These are phyloP conservation scores for Gonapodya sp. DNA, from an alignment of 192 early-diverging fungal genomes.

Conservation along the genomic window DNA sequence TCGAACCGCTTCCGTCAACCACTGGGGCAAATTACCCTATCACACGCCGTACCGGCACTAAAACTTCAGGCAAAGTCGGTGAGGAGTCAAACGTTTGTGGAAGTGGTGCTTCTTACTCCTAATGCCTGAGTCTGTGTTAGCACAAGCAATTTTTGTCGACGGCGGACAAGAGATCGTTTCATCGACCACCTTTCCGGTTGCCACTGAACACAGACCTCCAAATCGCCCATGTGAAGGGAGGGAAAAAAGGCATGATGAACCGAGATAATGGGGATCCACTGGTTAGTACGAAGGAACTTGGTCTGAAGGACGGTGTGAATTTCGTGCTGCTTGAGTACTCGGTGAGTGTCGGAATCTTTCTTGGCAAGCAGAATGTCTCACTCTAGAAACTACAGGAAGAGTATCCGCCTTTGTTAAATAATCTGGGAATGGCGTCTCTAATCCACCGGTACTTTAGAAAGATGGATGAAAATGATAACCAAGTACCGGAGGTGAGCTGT, in stretches of 20 bases:
- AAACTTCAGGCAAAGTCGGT: constrained; percentile 66
- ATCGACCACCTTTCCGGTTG: constrained; percentile 71
- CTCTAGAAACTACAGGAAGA: constrained; percentile 55
- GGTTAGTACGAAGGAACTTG: constrained; percentile 76
- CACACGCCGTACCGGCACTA: constrained; percentile 80
- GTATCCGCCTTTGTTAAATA: constrained; percentile 84
- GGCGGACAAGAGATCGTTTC: constrained; percentile 75
- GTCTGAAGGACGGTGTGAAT: constrained; percentile 72
- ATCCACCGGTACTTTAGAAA: constrained; percentile 95
- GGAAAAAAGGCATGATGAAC: constrained; percentile 42
- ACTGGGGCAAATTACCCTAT: constrained; percentile 70
- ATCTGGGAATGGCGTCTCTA: constrained; percentile 90
- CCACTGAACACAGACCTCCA: constrained; percentile 41
- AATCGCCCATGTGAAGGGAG: constrained; percentile 66
- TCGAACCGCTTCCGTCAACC: constrained; percentile 75
- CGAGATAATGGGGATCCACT: constrained; percentile 53
- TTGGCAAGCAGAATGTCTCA: neutral
- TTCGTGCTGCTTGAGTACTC: constrained; percentile 87
- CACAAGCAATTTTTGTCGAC: constrained; percentile 77
- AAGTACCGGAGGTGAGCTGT: constrained; percentile 50
- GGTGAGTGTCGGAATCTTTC: constrained; percentile 20
- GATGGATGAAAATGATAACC: constrained; percentile 66
- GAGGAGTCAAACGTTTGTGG: constrained; percentile 21
- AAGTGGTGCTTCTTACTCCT: too few relatives aligned
- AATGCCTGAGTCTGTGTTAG: constrained; percentile 25